Evolutionary conservation across 164 flowering plant species (phyloP).

Genomic region (Sextonia rubra): DNA sequence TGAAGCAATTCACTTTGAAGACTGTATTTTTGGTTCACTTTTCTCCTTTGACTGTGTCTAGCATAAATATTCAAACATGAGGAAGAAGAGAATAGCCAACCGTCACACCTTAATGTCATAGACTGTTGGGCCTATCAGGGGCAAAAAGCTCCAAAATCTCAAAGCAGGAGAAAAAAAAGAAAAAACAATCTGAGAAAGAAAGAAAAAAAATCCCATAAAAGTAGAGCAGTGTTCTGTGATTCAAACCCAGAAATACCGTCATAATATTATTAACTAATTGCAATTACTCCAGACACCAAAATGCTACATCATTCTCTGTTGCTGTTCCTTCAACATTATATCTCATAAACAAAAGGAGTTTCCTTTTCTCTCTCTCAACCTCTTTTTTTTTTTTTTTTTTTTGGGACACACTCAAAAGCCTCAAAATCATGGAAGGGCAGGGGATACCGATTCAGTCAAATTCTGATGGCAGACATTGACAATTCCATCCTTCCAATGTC

Average conservation of each 20-base stretch:
- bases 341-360: conserved; percentile 39
- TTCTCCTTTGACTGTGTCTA: neutral
- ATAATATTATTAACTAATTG: conserved; percentile 27
- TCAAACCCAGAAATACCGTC: conserved; percentile 19
- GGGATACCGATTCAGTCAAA: conserved; percentile 23
- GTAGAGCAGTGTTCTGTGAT: neutral
- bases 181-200: neutral
- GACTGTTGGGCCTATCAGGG: neutral
- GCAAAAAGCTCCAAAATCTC: neutral
- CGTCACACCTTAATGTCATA: neutral
- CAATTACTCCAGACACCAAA: conserved; percentile 35
- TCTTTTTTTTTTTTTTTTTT: no score
- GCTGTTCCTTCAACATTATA: conserved; percentile 5
- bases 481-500: neutral
- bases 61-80: neutral
- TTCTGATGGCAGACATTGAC: conserved; percentile 1
- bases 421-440: conserved; percentile 11
- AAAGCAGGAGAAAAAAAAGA: conserved; percentile 4
- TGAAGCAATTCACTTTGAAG: neutral
- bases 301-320: conserved; percentile 32
- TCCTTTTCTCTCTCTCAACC: conserved; percentile 10
- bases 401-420: neutral
- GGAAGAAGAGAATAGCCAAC: neutral
- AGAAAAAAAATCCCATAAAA: neutral
- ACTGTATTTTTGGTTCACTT: conserved; percentile 1